Percentiles rank a stretch among this genome's conserved stretches.
These are phyloP conservation scores for Raphanus raphanistrum DNA, from an alignment of 345 rosid genomes.

Conservation along the genomic window DNA sequence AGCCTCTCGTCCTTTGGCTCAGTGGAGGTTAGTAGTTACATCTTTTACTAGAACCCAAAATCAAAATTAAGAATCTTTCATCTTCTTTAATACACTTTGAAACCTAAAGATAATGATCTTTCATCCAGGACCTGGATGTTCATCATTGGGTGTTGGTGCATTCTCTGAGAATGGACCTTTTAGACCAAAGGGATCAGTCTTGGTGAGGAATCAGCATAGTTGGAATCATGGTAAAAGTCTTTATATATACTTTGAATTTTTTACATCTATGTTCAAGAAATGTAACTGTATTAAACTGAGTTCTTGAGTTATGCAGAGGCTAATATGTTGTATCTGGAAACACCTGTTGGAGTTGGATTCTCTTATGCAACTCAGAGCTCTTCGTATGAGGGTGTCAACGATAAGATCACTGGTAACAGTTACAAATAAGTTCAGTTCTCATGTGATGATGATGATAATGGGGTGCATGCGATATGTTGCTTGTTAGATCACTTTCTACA, in stretches of 20 bases:
- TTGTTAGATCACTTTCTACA: slow-evolving; percentile 28
- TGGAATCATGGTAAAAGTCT: slow-evolving; percentile 72
- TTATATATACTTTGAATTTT: background rate
- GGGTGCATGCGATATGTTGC: slow-evolving; percentile 17
- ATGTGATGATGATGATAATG: slow-evolving; percentile 22
- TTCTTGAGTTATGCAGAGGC: slow-evolving; percentile 59
- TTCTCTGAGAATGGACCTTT: slow-evolving; percentile 97
- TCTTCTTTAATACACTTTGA: background rate
- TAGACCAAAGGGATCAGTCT: slow-evolving; percentile 72
- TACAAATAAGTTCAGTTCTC: background rate
- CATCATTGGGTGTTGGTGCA: slow-evolving; percentile 96
- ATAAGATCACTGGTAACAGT: slow-evolving; percentile 65
- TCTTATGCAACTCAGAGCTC: slow-evolving; percentile 76
- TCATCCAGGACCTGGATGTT: slow-evolving; percentile 73
- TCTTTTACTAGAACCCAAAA: background rate
- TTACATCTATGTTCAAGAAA: background rate
- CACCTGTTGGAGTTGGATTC: slow-evolving; percentile 98
- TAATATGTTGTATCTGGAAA: slow-evolving; percentile 84
- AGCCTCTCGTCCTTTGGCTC: slow-evolving; percentile 96
- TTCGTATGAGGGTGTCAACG: slow-evolving; percentile 65
- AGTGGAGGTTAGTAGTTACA: slow-evolving; percentile 69
- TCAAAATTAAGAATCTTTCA: background rate
- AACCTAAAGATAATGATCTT: background rate
- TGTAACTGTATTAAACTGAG: background rate
- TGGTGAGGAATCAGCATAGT: slow-evolving; percentile 78